Conservation (phyloP, 2,329 filamentous ascomycete genomes). For the Penicillium concentricum region DNA sequence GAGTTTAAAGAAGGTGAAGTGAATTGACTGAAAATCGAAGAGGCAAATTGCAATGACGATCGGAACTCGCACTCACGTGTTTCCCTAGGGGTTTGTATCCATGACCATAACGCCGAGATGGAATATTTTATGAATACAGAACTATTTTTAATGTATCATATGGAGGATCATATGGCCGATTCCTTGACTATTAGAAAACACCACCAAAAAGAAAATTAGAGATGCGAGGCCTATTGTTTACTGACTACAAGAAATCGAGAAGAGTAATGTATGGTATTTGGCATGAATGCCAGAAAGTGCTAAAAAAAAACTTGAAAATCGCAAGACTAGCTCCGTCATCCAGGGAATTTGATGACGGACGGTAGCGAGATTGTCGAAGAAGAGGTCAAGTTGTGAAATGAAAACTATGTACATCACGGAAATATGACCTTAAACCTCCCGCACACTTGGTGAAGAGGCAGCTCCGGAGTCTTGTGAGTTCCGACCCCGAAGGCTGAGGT, state of each 20-base stretch:
- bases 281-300: background rate
- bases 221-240: background rate
- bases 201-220: background rate
- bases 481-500: slow-evolving; percentile 62
- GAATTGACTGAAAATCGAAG: background rate
- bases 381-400: slow-evolving; percentile 9
- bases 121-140: background rate
- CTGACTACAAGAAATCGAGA: background rate
- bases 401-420: slow-evolving; percentile 16
- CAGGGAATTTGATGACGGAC: background rate
- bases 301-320: slow-evolving; percentile 1
- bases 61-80: slow-evolving; percentile 12
- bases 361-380: background rate
- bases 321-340: background rate
- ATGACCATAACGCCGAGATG: background rate
- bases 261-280: background rate
- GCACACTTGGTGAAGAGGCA: slow-evolving; percentile 31
- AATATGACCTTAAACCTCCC: slow-evolving; percentile 34
- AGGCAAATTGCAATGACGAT: background rate
- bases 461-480: slow-evolving; percentile 32
- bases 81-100: background rate
- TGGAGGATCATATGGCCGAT: background rate
- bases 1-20: background rate
- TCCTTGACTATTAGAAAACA: background rate
- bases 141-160: too few relatives aligned